Conservation (phyloP, 1,284 basidiomycete genomes). For the Ceratobasidium sp. region DNA sequence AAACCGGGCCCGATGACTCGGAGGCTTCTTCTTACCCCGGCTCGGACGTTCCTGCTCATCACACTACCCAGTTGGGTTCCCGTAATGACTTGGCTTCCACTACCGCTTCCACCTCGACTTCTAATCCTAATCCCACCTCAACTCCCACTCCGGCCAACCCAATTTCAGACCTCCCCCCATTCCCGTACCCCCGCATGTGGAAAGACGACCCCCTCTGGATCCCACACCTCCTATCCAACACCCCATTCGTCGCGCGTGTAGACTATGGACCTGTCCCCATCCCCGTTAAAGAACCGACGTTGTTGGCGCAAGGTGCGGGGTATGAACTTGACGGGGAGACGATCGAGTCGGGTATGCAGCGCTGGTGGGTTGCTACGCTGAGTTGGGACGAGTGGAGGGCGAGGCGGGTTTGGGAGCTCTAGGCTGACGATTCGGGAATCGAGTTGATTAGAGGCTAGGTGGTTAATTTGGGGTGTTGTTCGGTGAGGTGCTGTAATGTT, state of each 20-base stretch:
- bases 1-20: neutral
- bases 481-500: too few relatives aligned
- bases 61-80: neutral
- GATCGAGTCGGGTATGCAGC: conserved; percentile 29
- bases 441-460: too few relatives aligned
- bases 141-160: conserved; percentile 24
- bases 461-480: too few relatives aligned
- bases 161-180: conserved; percentile 45
- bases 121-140: conserved; percentile 28
- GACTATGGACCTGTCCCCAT: conserved; percentile 54
- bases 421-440: too few relatives aligned
- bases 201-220: conserved; percentile 67
- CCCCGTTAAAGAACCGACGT: neutral
- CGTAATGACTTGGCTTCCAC: neutral
- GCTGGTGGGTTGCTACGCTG: conserved; percentile 37
- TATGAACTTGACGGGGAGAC: conserved; percentile 2
- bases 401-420: conserved; percentile 10
- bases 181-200: conserved; percentile 69
- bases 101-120: conserved; percentile 32
- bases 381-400: neutral
- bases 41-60: neutral
- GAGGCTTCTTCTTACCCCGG: neutral
- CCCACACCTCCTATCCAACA: conserved; percentile 59
- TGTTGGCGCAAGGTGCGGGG: neutral
- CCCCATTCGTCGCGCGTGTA: conserved; percentile 61